A percentile compares a stretch with the other conserved stretches of the same genome.
These are phyloP conservation scores for Starmerella apicola DNA, from an alignment of 805 yeast genomes.

Conservation along the genomic window DNA sequence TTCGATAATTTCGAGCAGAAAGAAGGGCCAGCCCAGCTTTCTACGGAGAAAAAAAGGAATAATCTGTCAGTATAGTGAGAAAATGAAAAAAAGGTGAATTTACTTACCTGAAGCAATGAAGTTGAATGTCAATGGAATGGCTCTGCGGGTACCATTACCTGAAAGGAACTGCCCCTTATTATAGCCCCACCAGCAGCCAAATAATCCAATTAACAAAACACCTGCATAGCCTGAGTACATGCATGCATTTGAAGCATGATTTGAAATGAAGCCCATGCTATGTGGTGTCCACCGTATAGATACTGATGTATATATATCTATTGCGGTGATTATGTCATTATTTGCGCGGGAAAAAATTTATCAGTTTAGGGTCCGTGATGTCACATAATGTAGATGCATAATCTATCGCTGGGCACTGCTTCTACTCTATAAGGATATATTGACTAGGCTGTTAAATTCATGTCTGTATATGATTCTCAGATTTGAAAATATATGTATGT, in stretches of 20 bases:
- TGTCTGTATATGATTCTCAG: too few species aligned
- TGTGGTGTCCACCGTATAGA: background rate
- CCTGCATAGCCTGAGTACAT: slow-evolving; percentile 48
- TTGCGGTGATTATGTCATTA: background rate
- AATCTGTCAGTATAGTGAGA: too few species aligned
- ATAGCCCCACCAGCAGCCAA: slow-evolving; percentile 48
- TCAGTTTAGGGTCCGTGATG: background rate
- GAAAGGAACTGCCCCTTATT: slow-evolving; percentile 49
- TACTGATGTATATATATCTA: background rate
- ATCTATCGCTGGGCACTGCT: too few species aligned
- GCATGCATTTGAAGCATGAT: slow-evolving; percentile 49
- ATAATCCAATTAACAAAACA: slow-evolving; percentile 42
- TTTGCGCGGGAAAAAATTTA: background rate
- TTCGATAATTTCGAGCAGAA: too few species aligned
- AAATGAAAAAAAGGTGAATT: background rate
- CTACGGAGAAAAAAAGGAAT: too few species aligned
- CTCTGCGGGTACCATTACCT: slow-evolving; percentile 70
- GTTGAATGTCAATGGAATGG: slow-evolving; percentile 71
- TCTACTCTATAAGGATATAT: too few species aligned
- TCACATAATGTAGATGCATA: too few species aligned
- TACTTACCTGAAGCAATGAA: slow-evolving; percentile 70
- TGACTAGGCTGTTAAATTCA: too few species aligned
- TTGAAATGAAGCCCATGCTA: slow-evolving; percentile 34
- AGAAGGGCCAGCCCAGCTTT: too few species aligned
- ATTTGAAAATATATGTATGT: too few species aligned